phyloP scores from a whole-genome alignment of 345 rosid genomes.

The Camelina sativa region DNA sequence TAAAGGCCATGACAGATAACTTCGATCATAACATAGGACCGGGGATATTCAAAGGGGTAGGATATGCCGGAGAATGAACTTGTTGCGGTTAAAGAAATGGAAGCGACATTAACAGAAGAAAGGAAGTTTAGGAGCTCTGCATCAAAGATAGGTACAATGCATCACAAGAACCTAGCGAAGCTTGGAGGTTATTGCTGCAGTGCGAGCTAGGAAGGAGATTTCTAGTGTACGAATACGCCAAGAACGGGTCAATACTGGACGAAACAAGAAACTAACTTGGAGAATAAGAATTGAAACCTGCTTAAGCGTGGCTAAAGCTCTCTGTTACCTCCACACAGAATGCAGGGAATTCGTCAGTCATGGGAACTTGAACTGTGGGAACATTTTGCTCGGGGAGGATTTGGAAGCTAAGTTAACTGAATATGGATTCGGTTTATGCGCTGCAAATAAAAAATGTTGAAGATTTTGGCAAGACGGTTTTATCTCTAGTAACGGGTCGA shows the following conservation, averaged over 20 bases:
- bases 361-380: constrained; percentile 73
- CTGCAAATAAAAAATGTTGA: constrained; percentile 72
- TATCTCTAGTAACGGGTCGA: constrained; percentile 58
- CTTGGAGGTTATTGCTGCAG: constrained; percentile 73
- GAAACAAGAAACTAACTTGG: constrained; percentile 67
- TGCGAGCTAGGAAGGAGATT: constrained; percentile 56
- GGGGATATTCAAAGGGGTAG: constrained; percentile 60
- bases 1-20: constrained; percentile 58
- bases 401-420: constrained; percentile 71
- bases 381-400: constrained; percentile 65
- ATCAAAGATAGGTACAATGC: constrained; percentile 72
- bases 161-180: constrained; percentile 74
- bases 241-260: constrained; percentile 61
- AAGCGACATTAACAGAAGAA: constrained; percentile 48
- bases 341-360: constrained; percentile 81
- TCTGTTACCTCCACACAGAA: constrained; percentile 71
- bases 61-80: constrained; percentile 53
- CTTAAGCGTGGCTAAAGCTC: constrained; percentile 66
- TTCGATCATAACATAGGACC: constrained; percentile 66
- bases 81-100: constrained; percentile 65
- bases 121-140: constrained; percentile 72
- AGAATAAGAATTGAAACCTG: constrained; percentile 63
- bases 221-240: constrained; percentile 69
- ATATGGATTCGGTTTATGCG: constrained; percentile 59
- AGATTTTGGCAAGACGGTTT: constrained; percentile 67